phyloP scores from a whole-genome alignment of 1,139 yeast genomes.

The Saccharomycopsis hybrid region DNA sequence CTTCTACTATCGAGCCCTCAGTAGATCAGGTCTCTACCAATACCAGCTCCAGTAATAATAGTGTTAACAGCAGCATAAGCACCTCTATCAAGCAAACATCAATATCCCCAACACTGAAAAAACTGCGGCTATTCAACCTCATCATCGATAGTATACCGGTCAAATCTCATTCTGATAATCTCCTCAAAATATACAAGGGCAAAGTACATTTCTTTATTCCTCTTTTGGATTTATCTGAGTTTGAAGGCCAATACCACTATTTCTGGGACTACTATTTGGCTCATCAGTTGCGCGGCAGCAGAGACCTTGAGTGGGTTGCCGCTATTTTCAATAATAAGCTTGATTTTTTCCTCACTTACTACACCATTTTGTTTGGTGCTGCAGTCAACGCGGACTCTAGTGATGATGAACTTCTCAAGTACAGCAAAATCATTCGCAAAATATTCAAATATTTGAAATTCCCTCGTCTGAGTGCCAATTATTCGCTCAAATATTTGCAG shows the following conservation, averaged over 20 bases:
- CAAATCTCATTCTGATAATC: constrained; percentile 1
- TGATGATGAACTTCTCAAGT: not conserved
- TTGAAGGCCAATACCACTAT: constrained; percentile 1
- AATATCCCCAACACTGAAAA: not conserved
- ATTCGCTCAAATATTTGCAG: constrained; percentile 7
- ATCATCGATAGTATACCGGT: constrained; percentile 5
- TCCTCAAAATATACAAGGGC: not conserved
- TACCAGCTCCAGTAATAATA: not conserved
- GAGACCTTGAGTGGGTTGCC: not conserved
- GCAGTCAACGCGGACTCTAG: not conserved
- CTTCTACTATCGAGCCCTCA: no score
- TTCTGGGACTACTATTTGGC: constrained; percentile 3
- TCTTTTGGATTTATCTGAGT: constrained; percentile 7
- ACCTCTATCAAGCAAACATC: not conserved
- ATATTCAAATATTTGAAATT: constrained; percentile 7
- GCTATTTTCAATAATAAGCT: not conserved
- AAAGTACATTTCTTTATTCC: constrained; percentile 8
- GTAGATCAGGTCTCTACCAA: no score
- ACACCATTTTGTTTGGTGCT: constrained; percentile 7
- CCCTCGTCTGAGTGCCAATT: constrained; percentile 6
- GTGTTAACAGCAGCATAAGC: not conserved
- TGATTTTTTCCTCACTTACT: constrained; percentile 11
- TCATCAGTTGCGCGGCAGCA: not conserved
- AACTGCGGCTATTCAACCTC: constrained; percentile 2
- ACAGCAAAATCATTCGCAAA: not conserved